Percentiles rank a stretch among this genome's conserved stretches.
phyloP scores from a whole-genome alignment of 108 stramenopile genomes.

The Cyclotella choctawhatcheeana region DNA sequence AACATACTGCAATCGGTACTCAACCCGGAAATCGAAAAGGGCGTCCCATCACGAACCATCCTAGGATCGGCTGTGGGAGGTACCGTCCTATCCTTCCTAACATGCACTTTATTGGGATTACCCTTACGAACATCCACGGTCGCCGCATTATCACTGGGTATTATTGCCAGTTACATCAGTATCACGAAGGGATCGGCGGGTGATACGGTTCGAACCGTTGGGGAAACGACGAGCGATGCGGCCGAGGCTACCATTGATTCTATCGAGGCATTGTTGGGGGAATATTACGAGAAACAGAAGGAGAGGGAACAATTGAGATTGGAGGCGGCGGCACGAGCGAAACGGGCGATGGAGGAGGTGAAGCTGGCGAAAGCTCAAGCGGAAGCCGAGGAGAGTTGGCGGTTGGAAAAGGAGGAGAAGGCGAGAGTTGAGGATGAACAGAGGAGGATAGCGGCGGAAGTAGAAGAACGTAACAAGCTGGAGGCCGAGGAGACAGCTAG shows the following conservation, averaged over 20 bases:
- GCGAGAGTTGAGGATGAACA: background rate
- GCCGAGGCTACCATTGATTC: conserved; percentile 21
- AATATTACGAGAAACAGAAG: no score
- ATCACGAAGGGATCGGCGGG: conserved; percentile 60
- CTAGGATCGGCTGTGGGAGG: conserved; percentile 66
- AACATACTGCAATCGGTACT: conserved; percentile 27
- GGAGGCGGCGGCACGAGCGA: background rate
- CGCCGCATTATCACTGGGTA: conserved; percentile 48
- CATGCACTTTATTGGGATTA: conserved; percentile 26
- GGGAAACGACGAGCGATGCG: conserved; percentile 56
- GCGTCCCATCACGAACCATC: conserved; percentile 60
- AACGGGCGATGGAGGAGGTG: conserved; percentile 13
- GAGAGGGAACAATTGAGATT: no score
- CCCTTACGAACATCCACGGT: conserved; percentile 30
- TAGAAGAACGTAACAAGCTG: background rate
- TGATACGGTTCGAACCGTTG: conserved; percentile 60
- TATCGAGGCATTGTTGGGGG: conserved; percentile 12
- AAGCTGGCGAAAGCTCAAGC: conserved; percentile 20
- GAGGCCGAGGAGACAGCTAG: no score
- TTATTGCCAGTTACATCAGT: conserved; percentile 60
- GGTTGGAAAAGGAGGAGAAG: conserved; percentile 1
- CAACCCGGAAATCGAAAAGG: conserved; percentile 55
- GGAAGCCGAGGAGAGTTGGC: background rate
- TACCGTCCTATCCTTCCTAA: conserved; percentile 52
- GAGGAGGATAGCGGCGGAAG: conserved; percentile 9